These are phyloP conservation scores for Annona cherimola DNA, from an alignment of 164 flowering plant genomes.

Conservation along the genomic window DNA sequence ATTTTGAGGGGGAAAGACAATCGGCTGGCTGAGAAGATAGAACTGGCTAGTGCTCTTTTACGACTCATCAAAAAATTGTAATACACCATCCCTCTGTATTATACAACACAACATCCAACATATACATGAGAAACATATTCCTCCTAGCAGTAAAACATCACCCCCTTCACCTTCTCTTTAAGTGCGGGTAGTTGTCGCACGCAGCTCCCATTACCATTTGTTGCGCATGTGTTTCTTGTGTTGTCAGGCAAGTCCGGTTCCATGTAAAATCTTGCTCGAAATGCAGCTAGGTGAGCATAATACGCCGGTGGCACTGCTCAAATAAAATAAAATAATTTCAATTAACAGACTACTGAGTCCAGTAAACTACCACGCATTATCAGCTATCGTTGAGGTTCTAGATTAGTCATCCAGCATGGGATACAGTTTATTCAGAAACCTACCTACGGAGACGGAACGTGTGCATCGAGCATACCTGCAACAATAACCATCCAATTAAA, in stretches of 20 bases:
- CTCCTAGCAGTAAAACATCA: slow-evolving; percentile 40
- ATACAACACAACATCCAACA: slow-evolving; percentile 15
- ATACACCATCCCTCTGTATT: slow-evolving; percentile 8
- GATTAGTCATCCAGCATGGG: background rate
- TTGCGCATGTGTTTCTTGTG: slow-evolving; percentile 5
- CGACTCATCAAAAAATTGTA: slow-evolving; percentile 4
- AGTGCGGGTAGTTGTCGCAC: slow-evolving; percentile 31
- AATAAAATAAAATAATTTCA: background rate
- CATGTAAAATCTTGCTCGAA: slow-evolving; percentile 52
- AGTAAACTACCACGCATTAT: background rate
- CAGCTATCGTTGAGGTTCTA: background rate
- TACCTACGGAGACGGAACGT: slow-evolving; percentile 83
- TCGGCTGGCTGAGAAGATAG: background rate
- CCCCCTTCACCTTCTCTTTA: slow-evolving; percentile 39
- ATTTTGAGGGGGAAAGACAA: background rate
- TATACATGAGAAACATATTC: slow-evolving; percentile 11
- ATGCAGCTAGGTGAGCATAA: slow-evolving; percentile 63
- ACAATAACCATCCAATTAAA: background rate
- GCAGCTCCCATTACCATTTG: slow-evolving; percentile 13
- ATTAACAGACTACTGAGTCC: background rate
- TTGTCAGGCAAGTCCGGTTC: slow-evolving; percentile 33
- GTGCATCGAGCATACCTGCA: slow-evolving; percentile 90
- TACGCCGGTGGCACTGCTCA: slow-evolving; percentile 52
- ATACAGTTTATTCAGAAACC: background rate
- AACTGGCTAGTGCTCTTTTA: background rate